Evolutionary conservation across 805 yeast genomes (phyloP), one percentile per base, ranked within the genome.

Genomic region (Wickerhamia fluorescens): DNA sequence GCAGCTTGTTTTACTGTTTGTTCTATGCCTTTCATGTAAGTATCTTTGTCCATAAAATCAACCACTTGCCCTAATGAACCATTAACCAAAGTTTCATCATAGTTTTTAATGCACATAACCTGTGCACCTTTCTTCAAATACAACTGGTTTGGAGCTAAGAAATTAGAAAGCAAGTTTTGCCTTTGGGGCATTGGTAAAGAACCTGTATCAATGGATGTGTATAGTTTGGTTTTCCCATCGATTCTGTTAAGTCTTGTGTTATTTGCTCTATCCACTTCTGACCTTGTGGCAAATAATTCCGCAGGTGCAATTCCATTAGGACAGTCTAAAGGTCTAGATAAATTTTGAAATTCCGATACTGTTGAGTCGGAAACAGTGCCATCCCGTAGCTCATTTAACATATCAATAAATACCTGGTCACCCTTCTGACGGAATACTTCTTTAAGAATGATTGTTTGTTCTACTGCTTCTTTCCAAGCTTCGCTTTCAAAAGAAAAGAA

Each of bases 31-130:
- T 42, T 45, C 52, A 58, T 48, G 28, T 63, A 63, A 0, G 66
- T 61, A 30, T 61, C 60, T 25, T 56, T 47, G 38, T 63, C 66
- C 41, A 61, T 39, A 38, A 75, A 77, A 34, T 66, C 80, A 23
- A 77, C 51, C 1, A 83, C 80, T 40, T 65, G 76, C 0, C 94
- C 94, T 18, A 82, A 55, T 0, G 87, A 75, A 0, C 94, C 94
- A 54, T 83, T 83, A 7, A 82, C 92, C 27, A 83, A 58, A 1
- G 75, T 66, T 16, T 72, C 78, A 46, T 80, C 89, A 33, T 77
- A 66, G 45, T 83, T 83, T 47, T 82, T 82, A 26, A 82, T 66
- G 66, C 82, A 73, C 89, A 83, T 82, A 1, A 83, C 94, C 53
- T 82, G 92, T 0, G 89, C 85, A 25, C 80, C 80, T 31, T 68